Percentiles rank a stretch among this genome's conserved stretches.
Evolutionary conservation across 371 early-diverging fungal genomes (phyloP).

Genomic region (Mortierella sp.): DNA sequence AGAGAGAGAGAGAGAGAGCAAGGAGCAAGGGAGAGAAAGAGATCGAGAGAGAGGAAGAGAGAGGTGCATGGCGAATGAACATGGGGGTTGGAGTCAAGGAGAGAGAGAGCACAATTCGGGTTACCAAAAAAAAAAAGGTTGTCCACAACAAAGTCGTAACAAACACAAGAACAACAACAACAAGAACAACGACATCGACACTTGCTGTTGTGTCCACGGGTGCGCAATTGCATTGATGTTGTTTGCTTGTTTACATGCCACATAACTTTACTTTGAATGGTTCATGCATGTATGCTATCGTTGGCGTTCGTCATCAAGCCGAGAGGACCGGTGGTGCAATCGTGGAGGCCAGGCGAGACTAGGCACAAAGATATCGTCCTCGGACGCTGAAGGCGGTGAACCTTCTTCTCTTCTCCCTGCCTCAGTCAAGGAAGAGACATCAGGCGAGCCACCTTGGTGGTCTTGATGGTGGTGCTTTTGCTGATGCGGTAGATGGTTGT

Average conservation of each 20-base stretch:
- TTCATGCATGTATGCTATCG: no score
- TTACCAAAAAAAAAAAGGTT: no score
- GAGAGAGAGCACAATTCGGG: not conserved
- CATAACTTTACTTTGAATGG: no score
- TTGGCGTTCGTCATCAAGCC: not conserved
- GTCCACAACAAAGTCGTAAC: no score
- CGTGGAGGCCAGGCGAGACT: not conserved
- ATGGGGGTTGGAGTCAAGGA: not conserved
- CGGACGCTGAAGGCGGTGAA: not conserved
- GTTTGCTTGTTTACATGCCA: not conserved
- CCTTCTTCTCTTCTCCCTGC: not conserved
- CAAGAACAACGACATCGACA: no score
- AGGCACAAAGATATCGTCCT: conserved; percentile 1
- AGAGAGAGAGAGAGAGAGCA: not conserved
- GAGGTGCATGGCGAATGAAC: not conserved
- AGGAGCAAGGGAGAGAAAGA: not conserved
- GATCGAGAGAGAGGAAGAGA: not conserved
- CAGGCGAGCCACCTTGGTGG: not conserved
- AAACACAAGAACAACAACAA: no score
- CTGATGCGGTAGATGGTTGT: no score
- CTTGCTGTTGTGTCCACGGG: no score
- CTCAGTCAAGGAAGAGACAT: no score
- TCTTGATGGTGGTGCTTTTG: not conserved
- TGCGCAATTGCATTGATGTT: no score
- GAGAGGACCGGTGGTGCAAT: not conserved